phyloP scores from a whole-genome alignment of 2,329 filamentous ascomycete genomes.

The Penicillium capsulatum region DNA sequence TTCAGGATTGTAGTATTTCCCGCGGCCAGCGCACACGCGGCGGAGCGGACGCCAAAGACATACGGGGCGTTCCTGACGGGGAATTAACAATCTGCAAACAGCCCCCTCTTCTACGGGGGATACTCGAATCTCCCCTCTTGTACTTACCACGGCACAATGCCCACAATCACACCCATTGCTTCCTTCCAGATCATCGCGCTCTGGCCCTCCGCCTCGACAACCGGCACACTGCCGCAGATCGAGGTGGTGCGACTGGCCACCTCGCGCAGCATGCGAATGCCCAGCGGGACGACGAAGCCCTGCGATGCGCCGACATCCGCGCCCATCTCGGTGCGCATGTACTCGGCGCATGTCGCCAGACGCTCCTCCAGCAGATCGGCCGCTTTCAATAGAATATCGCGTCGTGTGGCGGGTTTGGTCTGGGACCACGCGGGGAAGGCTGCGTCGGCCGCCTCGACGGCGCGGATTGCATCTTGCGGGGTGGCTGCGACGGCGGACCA shows the following conservation, averaged over 20 bases:
- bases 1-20: conserved; percentile 73
- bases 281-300: conserved; percentile 30
- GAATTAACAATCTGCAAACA: not conserved
- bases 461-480: conserved; percentile 42
- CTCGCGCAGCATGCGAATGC: conserved; percentile 44
- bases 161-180: conserved; percentile 71
- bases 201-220: conserved; percentile 48
- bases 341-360: conserved; percentile 52
- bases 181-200: conserved; percentile 65
- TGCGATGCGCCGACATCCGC: conserved; percentile 36
- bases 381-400: conserved; percentile 66
- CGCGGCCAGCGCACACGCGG: conserved; percentile 61
- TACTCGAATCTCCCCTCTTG: no score
- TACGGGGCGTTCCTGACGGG: conserved; percentile 50
- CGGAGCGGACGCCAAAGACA: conserved; percentile 46
- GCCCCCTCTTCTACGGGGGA: not conserved
- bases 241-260: conserved; percentile 47
- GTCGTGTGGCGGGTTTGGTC: conserved; percentile 57
- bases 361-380: conserved; percentile 52
- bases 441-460: conserved; percentile 55
- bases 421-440: conserved; percentile 66
- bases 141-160: conserved; percentile 79
- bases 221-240: conserved; percentile 48
- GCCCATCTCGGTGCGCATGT: conserved; percentile 57
- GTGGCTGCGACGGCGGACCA: conserved; percentile 53